Evolutionary conservation across 208 protist species (phyloP).

Genomic region (Crithidia sp.): DNA sequence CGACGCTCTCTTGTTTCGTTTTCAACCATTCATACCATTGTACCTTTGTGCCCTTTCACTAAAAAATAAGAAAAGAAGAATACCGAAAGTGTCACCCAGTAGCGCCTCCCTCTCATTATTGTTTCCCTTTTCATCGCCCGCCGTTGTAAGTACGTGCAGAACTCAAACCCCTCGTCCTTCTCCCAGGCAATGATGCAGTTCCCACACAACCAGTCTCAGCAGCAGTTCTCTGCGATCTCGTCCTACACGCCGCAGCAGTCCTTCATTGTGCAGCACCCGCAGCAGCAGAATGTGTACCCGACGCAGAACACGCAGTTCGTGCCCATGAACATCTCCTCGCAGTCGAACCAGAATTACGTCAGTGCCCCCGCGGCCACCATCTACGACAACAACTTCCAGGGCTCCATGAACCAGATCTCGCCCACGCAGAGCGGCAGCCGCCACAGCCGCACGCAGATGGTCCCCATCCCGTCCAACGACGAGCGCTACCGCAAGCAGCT

Average conservation of each 20-base stretch:
- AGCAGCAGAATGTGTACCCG: conserved; percentile 43
- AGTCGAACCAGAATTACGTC: conserved; percentile 46
- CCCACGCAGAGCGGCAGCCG: conserved; percentile 18
- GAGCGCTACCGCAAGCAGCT: conserved; percentile 79
- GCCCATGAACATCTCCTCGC: conserved; percentile 44
- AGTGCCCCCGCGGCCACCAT: conserved; percentile 13
- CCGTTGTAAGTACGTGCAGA: conserved; percentile 31
- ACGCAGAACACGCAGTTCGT: conserved; percentile 39
- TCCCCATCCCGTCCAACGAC: conserved; percentile 48
- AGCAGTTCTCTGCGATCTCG: conserved; percentile 45
- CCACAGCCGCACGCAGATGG: conserved; percentile 43
- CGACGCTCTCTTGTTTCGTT: neutral
- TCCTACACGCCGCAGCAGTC: conserved; percentile 39
- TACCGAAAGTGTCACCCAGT: too few species aligned
- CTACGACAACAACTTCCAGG: conserved; percentile 32
- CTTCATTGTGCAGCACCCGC: conserved; percentile 41
- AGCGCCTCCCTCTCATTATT: neutral
- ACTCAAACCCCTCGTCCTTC: conserved; percentile 6
- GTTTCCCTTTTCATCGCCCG: too few species aligned
- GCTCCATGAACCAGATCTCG: conserved; percentile 31
- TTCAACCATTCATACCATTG: neutral
- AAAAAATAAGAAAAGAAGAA: too few species aligned
- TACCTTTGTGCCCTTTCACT: neutral
- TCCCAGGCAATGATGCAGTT: conserved; percentile 43
- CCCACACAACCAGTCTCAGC: conserved; percentile 31